phyloP scores from a whole-genome alignment of 2,329 filamentous ascomycete genomes.

The Chaetomium sp. region DNA sequence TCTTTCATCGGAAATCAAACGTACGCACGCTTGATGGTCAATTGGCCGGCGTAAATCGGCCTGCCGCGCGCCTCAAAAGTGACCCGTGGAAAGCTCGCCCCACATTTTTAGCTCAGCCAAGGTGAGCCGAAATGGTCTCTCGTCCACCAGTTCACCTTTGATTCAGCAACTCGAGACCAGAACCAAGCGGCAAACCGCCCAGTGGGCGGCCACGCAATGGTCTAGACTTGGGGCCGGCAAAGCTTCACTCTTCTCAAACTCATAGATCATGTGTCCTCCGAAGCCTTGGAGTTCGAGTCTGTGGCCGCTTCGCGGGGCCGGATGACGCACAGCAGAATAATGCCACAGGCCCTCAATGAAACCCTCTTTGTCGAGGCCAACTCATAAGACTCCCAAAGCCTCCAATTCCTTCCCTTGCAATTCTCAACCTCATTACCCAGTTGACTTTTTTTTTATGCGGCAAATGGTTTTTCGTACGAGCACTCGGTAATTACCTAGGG shows the following conservation, averaged over 20 bases:
- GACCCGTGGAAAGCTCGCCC: constrained; percentile 8
- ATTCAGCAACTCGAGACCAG: constrained; percentile 12
- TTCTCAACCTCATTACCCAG: constrained; percentile 4
- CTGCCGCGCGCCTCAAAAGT: constrained; percentile 20
- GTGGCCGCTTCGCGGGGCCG: too few species aligned
- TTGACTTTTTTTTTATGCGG: not conserved
- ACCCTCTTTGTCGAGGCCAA: too few species aligned
- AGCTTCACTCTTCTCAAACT: not conserved
- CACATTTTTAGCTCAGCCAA: constrained; percentile 14
- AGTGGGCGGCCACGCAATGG: not conserved
- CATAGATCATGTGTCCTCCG: not conserved
- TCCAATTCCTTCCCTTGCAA: not conserved
- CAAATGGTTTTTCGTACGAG: not conserved
- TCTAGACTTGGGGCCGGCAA: not conserved
- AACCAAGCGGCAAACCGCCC: not conserved
- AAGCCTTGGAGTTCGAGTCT: too few species aligned
- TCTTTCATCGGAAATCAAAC: constrained; percentile 16
- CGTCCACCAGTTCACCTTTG: constrained; percentile 15
- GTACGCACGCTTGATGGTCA: constrained; percentile 15
- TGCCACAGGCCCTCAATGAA: too few species aligned
- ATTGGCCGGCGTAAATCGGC: constrained; percentile 15
- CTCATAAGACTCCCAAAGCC: not conserved
- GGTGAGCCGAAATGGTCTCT: constrained; percentile 16
- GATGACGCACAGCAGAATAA: too few species aligned
- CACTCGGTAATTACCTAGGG: constrained; percentile 14